A percentile compares a stretch with the other conserved stretches of the same genome.
Evolutionary conservation across 257 asterid genomes (phyloP).

Genomic region (Plantago ovata): DNA sequence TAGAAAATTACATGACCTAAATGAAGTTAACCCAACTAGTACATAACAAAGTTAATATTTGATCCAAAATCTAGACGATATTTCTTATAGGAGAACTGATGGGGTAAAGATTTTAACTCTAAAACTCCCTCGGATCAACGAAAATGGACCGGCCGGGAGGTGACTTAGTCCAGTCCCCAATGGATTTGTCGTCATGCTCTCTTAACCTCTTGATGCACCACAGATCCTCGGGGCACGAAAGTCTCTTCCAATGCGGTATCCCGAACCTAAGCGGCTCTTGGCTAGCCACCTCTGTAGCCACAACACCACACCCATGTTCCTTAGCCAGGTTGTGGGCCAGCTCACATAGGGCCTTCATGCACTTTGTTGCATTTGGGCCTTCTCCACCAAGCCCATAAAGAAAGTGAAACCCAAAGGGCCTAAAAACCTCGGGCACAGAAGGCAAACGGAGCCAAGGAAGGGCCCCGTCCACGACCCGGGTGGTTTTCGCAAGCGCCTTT

Average conservation of each 20-base stretch:
- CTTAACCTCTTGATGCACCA: constrained; percentile 87
- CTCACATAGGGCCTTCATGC: constrained; percentile 38
- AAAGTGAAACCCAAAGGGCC: constrained; percentile 83
- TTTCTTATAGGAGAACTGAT: no score
- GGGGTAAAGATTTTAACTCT: no score
- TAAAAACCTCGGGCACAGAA: constrained; percentile 69
- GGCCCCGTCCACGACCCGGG: constrained; percentile 77
- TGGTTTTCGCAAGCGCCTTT: constrained; percentile 39
- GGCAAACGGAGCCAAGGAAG: constrained; percentile 65
- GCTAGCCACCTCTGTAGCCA: constrained; percentile 80
- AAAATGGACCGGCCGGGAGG: constrained; percentile 70
- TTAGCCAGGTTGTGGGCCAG: constrained; percentile 68
- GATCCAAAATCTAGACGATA: no score
- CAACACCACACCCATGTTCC: constrained; percentile 65
- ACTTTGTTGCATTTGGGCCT: constrained; percentile 48
- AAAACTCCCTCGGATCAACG: constrained; percentile 92
- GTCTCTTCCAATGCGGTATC: constrained; percentile 75
- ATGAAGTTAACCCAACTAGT: no score
- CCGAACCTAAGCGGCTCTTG: constrained; percentile 63
- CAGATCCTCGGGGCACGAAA: constrained; percentile 81
- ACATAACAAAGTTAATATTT: no score
- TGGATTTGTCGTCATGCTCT: constrained; percentile 70
- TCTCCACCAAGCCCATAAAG: constrained; percentile 88
- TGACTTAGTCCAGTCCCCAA: constrained; percentile 91
- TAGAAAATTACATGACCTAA: neutral